Conservation (phyloP, 2,329 filamentous ascomycete species). For the Rutstroemia sp. region DNA sequence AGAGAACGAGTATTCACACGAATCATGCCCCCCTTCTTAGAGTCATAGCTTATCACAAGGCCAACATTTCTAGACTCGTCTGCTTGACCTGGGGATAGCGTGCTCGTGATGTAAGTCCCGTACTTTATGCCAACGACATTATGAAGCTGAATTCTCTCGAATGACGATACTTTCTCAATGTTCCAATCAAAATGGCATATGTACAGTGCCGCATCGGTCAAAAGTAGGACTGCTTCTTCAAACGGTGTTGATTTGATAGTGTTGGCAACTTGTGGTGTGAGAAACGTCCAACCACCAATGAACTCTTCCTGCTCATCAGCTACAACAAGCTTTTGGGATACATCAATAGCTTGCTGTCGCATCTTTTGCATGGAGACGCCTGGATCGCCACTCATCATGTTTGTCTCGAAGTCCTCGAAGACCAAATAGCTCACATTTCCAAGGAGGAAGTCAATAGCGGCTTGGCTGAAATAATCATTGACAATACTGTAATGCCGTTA, state of each 20-base stretch:
- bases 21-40: constrained; percentile 62
- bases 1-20: constrained; percentile 82
- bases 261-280: constrained; percentile 67
- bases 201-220: constrained; percentile 82
- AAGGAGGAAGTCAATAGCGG: constrained; percentile 87
- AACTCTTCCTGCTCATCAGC: constrained; percentile 78
- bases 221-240: constrained; percentile 78
- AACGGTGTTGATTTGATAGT: constrained; percentile 64
- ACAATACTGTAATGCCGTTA: constrained; percentile 61
- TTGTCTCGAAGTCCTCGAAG: constrained; percentile 89
- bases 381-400: constrained; percentile 89
- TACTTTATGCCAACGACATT: constrained; percentile 67
- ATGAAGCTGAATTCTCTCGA: constrained; percentile 74
- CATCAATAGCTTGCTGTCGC: constrained; percentile 83
- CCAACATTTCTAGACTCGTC: constrained; percentile 79
- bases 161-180: constrained; percentile 86
- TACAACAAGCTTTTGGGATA: constrained; percentile 78
- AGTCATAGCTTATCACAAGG: constrained; percentile 69
- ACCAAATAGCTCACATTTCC: constrained; percentile 79
- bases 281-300: constrained; percentile 80
- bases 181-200: constrained; percentile 92
- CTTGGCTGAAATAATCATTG: constrained; percentile 95
- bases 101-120: constrained; percentile 87
- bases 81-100: constrained; percentile 67
- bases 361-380: constrained; percentile 80